Conservation (phyloP, 2,329 filamentous ascomycete genomes). For the Trichoderma sp. region DNA sequence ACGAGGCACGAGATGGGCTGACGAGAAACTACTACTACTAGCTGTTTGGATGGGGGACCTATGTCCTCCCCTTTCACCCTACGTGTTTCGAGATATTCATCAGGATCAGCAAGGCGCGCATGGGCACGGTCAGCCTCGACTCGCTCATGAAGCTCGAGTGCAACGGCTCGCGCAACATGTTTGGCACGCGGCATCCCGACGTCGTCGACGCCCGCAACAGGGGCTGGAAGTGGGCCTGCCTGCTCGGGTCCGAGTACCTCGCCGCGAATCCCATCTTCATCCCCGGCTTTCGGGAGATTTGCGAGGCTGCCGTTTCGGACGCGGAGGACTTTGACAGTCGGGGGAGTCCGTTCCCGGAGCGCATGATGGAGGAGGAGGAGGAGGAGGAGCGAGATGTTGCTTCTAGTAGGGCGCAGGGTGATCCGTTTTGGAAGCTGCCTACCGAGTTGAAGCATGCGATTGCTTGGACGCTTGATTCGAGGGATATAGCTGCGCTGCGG, state of each 20-base stretch:
- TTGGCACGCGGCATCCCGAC: constrained; percentile 16
- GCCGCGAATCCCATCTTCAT: constrained; percentile 29
- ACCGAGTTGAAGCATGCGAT: constrained; percentile 20
- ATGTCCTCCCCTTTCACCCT: constrained; percentile 37
- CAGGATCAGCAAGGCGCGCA: constrained; percentile 30
- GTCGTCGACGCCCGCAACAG: constrained; percentile 8
- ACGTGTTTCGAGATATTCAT: constrained; percentile 39
- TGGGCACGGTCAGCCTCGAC: constrained; percentile 31
- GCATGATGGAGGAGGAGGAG: no score
- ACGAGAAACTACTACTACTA: not conserved
- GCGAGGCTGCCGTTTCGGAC: constrained; percentile 1
- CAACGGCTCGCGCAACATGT: not conserved
- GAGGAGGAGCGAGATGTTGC: not conserved
- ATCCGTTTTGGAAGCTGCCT: constrained; percentile 15
- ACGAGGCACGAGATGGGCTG: not conserved
- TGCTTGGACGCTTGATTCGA: constrained; percentile 21
- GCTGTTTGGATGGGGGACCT: not conserved
- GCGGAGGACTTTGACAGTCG: constrained; percentile 9
- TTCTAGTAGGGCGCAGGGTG: not conserved
- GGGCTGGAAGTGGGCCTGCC: constrained; percentile 22
- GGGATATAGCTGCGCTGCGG: constrained; percentile 18
- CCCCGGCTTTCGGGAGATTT: constrained; percentile 19
- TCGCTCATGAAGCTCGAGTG: constrained; percentile 28
- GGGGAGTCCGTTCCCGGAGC: constrained; percentile 17
- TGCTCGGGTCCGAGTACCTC: constrained; percentile 26